Conservation (phyloP, 306 rosid genomes). For the Arachis stenosperma region DNA sequence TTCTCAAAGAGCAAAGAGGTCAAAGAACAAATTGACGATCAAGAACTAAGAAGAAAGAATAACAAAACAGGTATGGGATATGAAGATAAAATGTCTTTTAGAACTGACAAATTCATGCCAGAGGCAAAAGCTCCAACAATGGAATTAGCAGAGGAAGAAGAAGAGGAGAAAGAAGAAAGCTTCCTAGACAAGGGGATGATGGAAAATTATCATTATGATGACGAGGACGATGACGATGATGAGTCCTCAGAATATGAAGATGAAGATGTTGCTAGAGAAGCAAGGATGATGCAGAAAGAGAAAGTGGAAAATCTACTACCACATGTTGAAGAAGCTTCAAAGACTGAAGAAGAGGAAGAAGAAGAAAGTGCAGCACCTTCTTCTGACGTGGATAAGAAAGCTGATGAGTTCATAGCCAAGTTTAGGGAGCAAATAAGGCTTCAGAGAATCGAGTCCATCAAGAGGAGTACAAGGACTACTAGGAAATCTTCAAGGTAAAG, state of each 20-base stretch:
- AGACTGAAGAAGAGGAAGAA: constrained; percentile 1
- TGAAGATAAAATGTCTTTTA: constrained; percentile 27
- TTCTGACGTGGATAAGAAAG: constrained; percentile 83
- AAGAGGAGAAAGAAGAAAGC: constrained; percentile 51
- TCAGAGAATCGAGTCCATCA: constrained; percentile 91
- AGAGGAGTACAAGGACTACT: constrained; percentile 63
- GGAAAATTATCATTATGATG: constrained; percentile 39
- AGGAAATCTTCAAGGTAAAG: constrained; percentile 59
- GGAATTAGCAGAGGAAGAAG: constrained; percentile 12
- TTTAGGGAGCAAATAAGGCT: constrained; percentile 97
- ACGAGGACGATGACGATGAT: constrained; percentile 30
- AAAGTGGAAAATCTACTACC: constrained; percentile 1
- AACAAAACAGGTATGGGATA: not conserved
- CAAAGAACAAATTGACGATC: constrained; percentile 17
- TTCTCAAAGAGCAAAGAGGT: not conserved
- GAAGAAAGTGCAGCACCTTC: not conserved
- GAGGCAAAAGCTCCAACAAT: not conserved
- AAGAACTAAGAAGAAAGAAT: constrained; percentile 17
- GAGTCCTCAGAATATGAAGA: constrained; percentile 65
- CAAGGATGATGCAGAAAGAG: constrained; percentile 22
- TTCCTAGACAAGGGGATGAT: constrained; percentile 40
- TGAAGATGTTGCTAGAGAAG: constrained; percentile 42
- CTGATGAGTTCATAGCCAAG: constrained; percentile 95
- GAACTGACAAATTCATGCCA: constrained; percentile 26
- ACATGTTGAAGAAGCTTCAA: constrained; percentile 18